phyloP scores from a whole-genome alignment of 73 alveolate species.

The Paramecium tetraurelia region DNA sequence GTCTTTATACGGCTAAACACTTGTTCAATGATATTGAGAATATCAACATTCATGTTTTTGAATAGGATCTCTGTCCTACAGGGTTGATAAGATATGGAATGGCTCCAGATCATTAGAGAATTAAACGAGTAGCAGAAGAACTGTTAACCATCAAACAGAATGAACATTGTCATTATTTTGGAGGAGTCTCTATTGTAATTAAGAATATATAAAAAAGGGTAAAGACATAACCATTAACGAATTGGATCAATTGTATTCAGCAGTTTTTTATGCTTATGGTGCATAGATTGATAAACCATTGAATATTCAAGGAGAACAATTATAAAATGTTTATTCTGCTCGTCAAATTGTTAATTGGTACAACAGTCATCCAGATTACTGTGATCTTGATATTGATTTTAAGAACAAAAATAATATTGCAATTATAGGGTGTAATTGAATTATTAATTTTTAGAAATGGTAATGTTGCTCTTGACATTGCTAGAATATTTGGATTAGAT shows the following conservation, averaged over 20 bases:
- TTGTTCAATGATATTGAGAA: constrained; percentile 57
- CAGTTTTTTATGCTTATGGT: constrained; percentile 80
- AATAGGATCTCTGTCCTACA: constrained; percentile 74
- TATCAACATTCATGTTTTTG: constrained; percentile 80
- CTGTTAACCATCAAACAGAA: constrained; percentile 59
- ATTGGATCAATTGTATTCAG: constrained; percentile 70
- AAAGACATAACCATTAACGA: constrained; percentile 54
- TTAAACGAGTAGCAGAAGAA: constrained; percentile 77
- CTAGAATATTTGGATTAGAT: constrained; percentile 69
- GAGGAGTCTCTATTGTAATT: constrained; percentile 73
- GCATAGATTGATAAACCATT: constrained; percentile 68
- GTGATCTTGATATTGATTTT: constrained; percentile 38
- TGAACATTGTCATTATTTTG: constrained; percentile 69
- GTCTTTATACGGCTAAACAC: constrained; percentile 78
- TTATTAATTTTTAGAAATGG: constrained; percentile 75
- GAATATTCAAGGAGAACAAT: constrained; percentile 45
- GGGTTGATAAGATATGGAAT: constrained; percentile 88
- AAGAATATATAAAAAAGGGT: constrained; percentile 36
- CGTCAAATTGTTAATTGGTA: constrained; percentile 80
- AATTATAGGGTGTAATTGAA: constrained; percentile 52
- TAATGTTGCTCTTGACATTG: constrained; percentile 84
- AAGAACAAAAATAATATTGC: constrained; percentile 37
- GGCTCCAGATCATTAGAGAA: constrained; percentile 85
- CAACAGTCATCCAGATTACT: constrained; percentile 72
- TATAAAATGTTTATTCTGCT: constrained; percentile 63